Conservation (phyloP, 1,284 basidiomycete genomes). For the Trametes hirsuta region DNA sequence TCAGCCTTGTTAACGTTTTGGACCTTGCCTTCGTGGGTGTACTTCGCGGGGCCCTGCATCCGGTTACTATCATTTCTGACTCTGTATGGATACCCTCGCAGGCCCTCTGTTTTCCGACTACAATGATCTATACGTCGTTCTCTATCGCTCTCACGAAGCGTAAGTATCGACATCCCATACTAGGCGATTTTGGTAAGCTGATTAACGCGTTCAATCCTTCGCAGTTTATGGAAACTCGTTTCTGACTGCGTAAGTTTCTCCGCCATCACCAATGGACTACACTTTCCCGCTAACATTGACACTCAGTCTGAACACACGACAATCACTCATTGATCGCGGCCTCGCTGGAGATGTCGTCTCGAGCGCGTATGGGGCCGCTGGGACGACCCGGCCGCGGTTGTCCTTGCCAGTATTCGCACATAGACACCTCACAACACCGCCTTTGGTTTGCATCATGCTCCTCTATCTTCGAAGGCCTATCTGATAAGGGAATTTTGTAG, state of each 20-base stretch:
- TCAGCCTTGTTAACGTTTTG: too few relatives aligned
- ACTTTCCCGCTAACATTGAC: neutral
- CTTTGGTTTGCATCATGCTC: too few relatives aligned
- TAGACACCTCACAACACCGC: too few relatives aligned
- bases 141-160: constrained; percentile 10
- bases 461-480: too few relatives aligned
- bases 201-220: neutral
- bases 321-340: neutral
- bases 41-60: too few relatives aligned
- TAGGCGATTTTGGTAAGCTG: too few relatives aligned
- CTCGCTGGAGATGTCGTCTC: neutral
- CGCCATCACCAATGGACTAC: neutral
- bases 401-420: too few relatives aligned
- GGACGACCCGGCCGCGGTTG: neutral
- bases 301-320: neutral
- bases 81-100: neutral
- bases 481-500: too few relatives aligned
- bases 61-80: too few relatives aligned
- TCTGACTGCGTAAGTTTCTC: too few relatives aligned
- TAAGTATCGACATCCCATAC: neutral
- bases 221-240: neutral
- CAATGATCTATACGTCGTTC: constrained; percentile 5
- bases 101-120: neutral
- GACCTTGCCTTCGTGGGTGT: too few relatives aligned
- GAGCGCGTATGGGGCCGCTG: neutral